Conservation (phyloP, 1,284 basidiomycete species). For the Cutaneotrichosporon dermatis region DNA sequence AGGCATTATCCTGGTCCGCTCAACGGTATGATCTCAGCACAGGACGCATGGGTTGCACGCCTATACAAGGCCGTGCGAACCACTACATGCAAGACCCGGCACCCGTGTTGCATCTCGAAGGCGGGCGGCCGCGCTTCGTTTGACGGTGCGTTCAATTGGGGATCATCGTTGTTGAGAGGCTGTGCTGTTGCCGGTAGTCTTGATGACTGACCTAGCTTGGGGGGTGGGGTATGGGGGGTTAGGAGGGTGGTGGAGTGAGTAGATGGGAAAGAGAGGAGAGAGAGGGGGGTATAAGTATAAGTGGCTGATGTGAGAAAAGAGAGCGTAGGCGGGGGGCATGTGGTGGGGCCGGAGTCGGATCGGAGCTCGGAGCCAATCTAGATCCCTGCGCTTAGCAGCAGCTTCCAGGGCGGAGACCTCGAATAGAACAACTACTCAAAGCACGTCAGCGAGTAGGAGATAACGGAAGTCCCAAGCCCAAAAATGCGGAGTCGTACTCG, state of each 20-base stretch:
- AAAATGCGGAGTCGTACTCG: too few species aligned
- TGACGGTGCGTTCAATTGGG: conserved; percentile 1
- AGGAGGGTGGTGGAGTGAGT: background rate
- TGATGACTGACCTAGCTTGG: background rate
- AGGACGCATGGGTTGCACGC: conserved; percentile 14
- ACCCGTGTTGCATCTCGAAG: conserved; percentile 47
- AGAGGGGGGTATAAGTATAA: background rate
- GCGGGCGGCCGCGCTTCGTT: conserved; percentile 1
- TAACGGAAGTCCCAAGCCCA: too few species aligned
- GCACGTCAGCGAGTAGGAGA: too few species aligned
- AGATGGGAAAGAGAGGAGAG: background rate
- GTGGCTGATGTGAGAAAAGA: too few species aligned
- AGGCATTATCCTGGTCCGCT: conserved; percentile 52
- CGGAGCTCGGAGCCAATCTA: too few species aligned
- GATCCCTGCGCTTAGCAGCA: too few species aligned
- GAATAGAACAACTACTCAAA: too few species aligned
- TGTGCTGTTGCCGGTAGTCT: background rate
- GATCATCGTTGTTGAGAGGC: conserved; percentile 4
- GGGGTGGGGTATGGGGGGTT: background rate
- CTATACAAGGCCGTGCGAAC: background rate
- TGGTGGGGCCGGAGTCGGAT: too few species aligned
- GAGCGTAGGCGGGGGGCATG: too few species aligned
- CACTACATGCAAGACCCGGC: conserved; percentile 27
- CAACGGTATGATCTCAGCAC: conserved; percentile 53
- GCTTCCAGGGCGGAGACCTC: too few species aligned